Evolutionary conservation across 202 grass and related monocot species (phyloP).

Genomic region (Zizania palustris): DNA sequence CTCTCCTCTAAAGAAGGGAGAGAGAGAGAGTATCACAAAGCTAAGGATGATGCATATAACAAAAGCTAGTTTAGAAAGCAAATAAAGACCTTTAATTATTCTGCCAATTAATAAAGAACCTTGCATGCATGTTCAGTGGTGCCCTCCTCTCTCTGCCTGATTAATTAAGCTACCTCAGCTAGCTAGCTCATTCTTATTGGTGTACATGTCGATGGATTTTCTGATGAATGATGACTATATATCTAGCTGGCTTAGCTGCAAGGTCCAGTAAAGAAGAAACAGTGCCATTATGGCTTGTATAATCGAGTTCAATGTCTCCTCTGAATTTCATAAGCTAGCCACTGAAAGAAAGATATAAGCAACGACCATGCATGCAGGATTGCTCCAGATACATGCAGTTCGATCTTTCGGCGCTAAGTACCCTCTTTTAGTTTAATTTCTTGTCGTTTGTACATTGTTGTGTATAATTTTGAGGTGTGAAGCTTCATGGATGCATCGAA

Average conservation of each 20-base stretch:
- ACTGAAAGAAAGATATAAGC: not conserved
- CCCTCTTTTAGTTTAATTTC: not conserved
- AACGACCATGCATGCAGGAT: not conserved
- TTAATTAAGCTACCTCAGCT: not conserved
- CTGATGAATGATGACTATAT: too few species aligned
- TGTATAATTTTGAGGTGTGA: not conserved
- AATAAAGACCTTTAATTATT: not conserved
- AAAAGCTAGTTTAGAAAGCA: not conserved
- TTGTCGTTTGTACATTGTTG: too few species aligned
- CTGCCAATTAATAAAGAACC: not conserved
- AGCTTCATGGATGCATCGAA: conserved; percentile 3
- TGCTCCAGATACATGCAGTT: not conserved
- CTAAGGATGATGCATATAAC: not conserved
- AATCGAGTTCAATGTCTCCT: not conserved
- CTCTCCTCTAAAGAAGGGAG: not conserved
- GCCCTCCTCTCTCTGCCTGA: too few species aligned
- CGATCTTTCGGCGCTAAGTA: not conserved
- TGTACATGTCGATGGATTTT: not conserved
- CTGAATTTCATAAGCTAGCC: not conserved
- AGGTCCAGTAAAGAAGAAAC: not conserved
- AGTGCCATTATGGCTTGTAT: too few species aligned
- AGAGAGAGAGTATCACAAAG: not conserved
- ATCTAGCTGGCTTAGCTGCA: not conserved
- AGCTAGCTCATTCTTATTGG: too few species aligned
- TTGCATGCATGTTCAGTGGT: not conserved